A percentile compares a stretch with the other conserved stretches of the same genome.
These are phyloP conservation scores for Sclerospora graminicola DNA, from an alignment of 352 stramenopile genomes.

Conservation along the genomic window DNA sequence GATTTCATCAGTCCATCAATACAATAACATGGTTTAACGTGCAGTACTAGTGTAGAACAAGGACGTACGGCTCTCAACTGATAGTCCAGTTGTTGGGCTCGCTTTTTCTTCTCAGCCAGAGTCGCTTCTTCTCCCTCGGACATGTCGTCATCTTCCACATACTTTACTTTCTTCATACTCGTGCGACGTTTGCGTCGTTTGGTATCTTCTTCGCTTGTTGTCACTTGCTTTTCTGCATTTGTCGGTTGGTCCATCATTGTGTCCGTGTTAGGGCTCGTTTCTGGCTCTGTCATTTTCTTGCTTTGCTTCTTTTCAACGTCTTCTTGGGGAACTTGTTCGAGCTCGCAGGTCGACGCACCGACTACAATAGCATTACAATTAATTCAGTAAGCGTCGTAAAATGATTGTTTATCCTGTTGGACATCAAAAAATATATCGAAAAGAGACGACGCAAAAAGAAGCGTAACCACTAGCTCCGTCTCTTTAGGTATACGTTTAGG, in stretches of 20 bases:
- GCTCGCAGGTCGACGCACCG: background rate
- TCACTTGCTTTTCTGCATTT: constrained; percentile 3
- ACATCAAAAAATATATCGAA: no score
- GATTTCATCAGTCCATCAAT: constrained; percentile 2
- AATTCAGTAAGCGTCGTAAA: no score
- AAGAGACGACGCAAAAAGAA: no score
- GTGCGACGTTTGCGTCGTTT: constrained; percentile 32
- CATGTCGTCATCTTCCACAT: constrained; percentile 58
- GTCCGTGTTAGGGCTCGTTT: constrained; percentile 5
- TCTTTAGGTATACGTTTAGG: no score
- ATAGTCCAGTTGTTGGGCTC: constrained; percentile 70
- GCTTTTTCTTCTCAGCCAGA: constrained; percentile 51
- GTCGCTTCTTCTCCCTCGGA: constrained; percentile 58
- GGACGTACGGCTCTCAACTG: constrained; percentile 38
- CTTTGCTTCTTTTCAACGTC: constrained; percentile 1
- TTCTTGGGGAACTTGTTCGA: background rate
- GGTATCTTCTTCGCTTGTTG: constrained; percentile 8
- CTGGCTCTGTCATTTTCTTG: background rate
- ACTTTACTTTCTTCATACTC: constrained; percentile 50
- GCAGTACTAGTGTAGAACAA: background rate
- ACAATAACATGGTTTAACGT: background rate
- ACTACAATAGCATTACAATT: background rate
- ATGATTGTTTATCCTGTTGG: no score
- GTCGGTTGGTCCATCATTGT: background rate
- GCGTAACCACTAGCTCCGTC: no score